phyloP scores from a whole-genome alignment of 2,329 filamentous ascomycete genomes.

The Fusarium pseudonygamai region DNA sequence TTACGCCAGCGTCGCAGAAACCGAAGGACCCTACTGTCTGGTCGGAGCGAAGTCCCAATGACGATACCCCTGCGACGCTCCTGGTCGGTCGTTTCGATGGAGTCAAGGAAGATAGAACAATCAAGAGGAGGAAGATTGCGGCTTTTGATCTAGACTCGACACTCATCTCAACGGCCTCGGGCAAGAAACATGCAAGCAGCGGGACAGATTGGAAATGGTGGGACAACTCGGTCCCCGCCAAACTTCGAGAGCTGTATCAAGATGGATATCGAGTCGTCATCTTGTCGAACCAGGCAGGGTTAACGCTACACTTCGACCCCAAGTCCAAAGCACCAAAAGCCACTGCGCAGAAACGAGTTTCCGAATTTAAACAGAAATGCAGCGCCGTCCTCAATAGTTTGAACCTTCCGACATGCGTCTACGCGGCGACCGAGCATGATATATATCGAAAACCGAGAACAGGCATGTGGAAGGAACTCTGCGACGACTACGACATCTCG shows the following conservation, averaged over 20 bases:
- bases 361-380: slow-evolving; percentile 86
- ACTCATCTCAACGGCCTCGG: slow-evolving; percentile 80
- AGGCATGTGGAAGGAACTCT: slow-evolving; percentile 83
- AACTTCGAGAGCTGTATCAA: slow-evolving; percentile 71
- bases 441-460: slow-evolving; percentile 84
- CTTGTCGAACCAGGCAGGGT: slow-evolving; percentile 88
- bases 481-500: slow-evolving; percentile 67
- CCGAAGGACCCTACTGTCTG: slow-evolving; percentile 79
- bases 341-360: slow-evolving; percentile 67
- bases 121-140: slow-evolving; percentile 66
- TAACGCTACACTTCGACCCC: slow-evolving; percentile 78
- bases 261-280: slow-evolving; percentile 82
- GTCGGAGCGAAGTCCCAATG: slow-evolving; percentile 68
- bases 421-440: slow-evolving; percentile 87
- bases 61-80: slow-evolving; percentile 65
- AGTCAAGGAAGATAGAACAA: slow-evolving; percentile 49
- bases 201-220: slow-evolving; percentile 95
- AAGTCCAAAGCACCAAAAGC: slow-evolving; percentile 72
- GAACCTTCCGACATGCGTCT: slow-evolving; percentile 80
- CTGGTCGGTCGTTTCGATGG: slow-evolving; percentile 78
- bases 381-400: slow-evolving; percentile 74
- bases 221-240: slow-evolving; percentile 74
- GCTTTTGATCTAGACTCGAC: slow-evolving; percentile 88
- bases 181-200: slow-evolving; percentile 77
- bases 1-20: slow-evolving; percentile 87